Conservation (phyloP, 2,329 filamentous ascomycete species). For the Beauveria sp. region DNA sequence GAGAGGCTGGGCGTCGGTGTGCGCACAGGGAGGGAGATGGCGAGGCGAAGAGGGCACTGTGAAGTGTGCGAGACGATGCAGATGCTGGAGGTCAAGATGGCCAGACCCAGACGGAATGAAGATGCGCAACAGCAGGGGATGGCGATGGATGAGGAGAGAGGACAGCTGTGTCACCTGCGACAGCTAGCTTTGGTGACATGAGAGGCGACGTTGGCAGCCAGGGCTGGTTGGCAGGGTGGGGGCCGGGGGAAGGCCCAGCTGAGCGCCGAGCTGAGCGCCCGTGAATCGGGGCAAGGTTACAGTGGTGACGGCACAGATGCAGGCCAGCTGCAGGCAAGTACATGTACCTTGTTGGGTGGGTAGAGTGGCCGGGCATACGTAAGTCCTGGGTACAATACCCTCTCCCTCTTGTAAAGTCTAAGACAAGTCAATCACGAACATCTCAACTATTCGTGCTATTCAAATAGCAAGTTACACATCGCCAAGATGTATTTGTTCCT, state of each 20-base stretch:
- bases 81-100: neutral
- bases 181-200: neutral
- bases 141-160: neutral
- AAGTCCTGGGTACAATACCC: slow-evolving; percentile 5
- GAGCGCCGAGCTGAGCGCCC: neutral
- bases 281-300: too few relatives aligned
- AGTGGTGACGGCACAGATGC: slow-evolving; percentile 1
- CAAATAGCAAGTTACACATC: neutral
- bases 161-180: slow-evolving; percentile 1
- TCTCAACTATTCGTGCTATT: neutral
- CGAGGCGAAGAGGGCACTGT: slow-evolving; percentile 1
- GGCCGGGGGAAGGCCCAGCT: neutral
- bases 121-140: neutral
- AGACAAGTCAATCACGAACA: neutral
- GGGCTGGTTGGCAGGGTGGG: slow-evolving; percentile 1
- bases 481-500: neutral
- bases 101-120: neutral
- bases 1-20: slow-evolving; percentile 4
- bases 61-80: neutral
- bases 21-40: neutral
- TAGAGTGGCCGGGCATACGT: neutral
- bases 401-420: neutral
- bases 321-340: neutral
- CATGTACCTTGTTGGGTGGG: neutral
- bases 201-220: slow-evolving; percentile 5